phyloP scores from a whole-genome alignment of 2,329 filamentous ascomycete species.

The Ophiostoma sp. region DNA sequence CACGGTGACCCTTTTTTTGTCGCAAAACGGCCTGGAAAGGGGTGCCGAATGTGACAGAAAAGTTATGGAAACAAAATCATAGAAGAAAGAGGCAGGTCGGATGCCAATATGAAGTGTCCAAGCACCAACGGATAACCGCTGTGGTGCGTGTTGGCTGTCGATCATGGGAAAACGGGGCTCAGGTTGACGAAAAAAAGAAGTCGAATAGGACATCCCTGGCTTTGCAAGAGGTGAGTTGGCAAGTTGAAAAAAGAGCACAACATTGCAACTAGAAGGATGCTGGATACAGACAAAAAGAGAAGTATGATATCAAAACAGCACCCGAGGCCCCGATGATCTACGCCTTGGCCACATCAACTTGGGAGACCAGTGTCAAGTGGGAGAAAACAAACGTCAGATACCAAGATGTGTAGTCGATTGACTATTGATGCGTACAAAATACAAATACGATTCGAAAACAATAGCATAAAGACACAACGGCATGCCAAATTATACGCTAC shows the following conservation, averaged over 20 bases:
- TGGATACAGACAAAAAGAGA: background rate
- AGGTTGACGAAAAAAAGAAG: background rate
- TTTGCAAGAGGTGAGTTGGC: background rate
- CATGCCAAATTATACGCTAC: constrained; percentile 4
- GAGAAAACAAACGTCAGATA: background rate
- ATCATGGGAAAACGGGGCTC: background rate
- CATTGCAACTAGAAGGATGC: background rate
- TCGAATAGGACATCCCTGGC: constrained; percentile 2
- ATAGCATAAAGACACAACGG: background rate
- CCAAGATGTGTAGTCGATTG: background rate
- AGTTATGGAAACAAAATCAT: background rate
- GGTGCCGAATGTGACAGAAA: background rate
- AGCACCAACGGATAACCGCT: background rate
- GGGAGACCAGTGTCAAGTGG: background rate
- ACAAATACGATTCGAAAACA: background rate
- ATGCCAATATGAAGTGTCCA: background rate
- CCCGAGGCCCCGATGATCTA: background rate
- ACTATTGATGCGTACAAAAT: background rate
- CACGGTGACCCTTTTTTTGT: background rate
- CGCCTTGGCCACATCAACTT: background rate
- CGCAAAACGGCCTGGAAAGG: background rate
- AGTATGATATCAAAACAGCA: background rate
- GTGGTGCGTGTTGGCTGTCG: background rate
- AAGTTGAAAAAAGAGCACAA: background rate
- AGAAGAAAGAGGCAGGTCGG: background rate